Base-by-base conservation (phyloP, 768 basidiomycete genomes). In the Tylopilus subfusipes region DNA sequence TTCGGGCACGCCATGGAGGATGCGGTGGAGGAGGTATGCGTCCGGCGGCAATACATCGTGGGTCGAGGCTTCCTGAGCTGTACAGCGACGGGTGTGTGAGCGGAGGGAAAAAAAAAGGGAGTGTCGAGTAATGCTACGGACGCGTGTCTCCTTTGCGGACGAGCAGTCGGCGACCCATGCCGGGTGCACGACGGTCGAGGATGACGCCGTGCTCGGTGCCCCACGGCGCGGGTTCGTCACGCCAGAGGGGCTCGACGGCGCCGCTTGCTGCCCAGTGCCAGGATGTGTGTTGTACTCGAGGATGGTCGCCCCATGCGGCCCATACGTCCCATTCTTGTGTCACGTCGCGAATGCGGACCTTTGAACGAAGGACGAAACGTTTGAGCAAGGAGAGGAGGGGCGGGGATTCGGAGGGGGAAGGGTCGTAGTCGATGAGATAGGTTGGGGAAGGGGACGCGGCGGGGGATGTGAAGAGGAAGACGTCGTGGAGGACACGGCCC, bases 401-500 rank as follows among this genome's bases (percentile, higher is more conserved):
- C 2, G 80, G 78, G 8, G 81, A 79, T 59, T 84, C 81, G 27
- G 85, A 79, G 1, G 79, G 68, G 44, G 82, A 75, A 12, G 81
- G 71, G 67, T 94, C 84, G 63, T 86, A 84, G 66, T 92, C 90
- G 54, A 91, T 68, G 43, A 92, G 70, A 66, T 86, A 91, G 18
- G 80, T 81, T 16, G 69, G 72, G 21, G 76, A 69, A 13, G 82
- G 75, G 19, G 70, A 70, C 42, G 73, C 72, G 11, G 73, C 72
- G 11, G 75, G 71, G 27, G 77, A 74, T 14, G 86, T 83, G 68
- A 92, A 90, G 57, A 97, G 76, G 71, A 98, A 94, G 48, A 88
- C 73, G 69, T 98, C 95, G 66, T 93, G 86, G 43, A 97, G 75
- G 29, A 98, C 84, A 66, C 94, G 81, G 38, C 96, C 96, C 93